Percentiles rank a stretch among this genome's conserved stretches.
phyloP scores from a whole-genome alignment of 2,329 filamentous ascomycete species.

The Aspergillus ochraceoroseus region DNA sequence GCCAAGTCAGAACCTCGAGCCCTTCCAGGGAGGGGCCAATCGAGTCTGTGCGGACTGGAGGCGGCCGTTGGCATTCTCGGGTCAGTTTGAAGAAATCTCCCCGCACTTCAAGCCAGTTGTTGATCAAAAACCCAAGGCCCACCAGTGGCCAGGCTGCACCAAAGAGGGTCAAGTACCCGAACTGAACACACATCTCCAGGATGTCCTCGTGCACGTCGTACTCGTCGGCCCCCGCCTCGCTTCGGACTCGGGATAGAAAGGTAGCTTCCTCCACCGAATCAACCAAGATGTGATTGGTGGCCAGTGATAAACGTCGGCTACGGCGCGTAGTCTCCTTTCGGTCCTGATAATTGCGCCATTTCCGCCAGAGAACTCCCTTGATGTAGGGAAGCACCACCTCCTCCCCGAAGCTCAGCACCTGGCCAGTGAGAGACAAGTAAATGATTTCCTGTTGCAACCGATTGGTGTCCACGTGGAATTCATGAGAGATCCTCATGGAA shows the following conservation, averaged over 20 bases:
- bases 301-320: constrained; percentile 26
- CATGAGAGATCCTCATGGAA: constrained; percentile 43
- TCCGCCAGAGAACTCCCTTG: constrained; percentile 71
- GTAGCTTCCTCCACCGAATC: constrained; percentile 72
- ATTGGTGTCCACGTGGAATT: constrained; percentile 76
- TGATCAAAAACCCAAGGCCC: constrained; percentile 78
- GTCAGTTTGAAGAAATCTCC: constrained; percentile 94
- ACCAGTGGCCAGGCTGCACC: constrained; percentile 95
- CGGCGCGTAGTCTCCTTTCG: constrained; percentile 32
- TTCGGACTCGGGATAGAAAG: constrained; percentile 75
- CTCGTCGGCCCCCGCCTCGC: constrained; percentile 72
- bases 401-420: constrained; percentile 78
- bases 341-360: constrained; percentile 50
- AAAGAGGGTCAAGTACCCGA: constrained; percentile 84
- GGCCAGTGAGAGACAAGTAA: constrained; percentile 91
- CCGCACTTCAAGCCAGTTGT: constrained; percentile 93
- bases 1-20: constrained; percentile 85
- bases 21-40: constrained; percentile 90
- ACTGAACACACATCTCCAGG: constrained; percentile 87
- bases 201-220: constrained; percentile 92
- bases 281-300: constrained; percentile 48
- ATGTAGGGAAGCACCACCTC: constrained; percentile 81
- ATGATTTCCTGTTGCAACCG: constrained; percentile 87
- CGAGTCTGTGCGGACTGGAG: constrained; percentile 83
- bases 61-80: constrained; percentile 79